phyloP scores from a whole-genome alignment of 2,329 filamentous ascomycete species.

The Blumeria hordei region DNA sequence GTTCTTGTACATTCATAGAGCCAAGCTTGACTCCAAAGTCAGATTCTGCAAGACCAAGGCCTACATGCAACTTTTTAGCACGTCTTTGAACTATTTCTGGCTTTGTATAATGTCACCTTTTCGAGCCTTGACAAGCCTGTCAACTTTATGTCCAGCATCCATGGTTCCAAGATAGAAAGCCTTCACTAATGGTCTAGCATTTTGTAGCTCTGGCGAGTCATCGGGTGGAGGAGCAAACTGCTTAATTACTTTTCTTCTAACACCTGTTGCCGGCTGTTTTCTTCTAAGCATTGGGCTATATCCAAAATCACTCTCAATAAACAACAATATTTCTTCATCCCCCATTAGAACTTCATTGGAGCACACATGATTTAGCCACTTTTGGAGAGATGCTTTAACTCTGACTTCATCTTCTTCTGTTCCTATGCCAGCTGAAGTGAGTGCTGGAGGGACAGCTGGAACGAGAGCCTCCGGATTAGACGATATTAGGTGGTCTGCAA shows the following conservation, averaged over 20 bases:
- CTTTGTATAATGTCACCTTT: conserved; percentile 36
- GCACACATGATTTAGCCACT: conserved; percentile 89
- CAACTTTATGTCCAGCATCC: conserved; percentile 93
- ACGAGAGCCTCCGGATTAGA: conserved; percentile 94
- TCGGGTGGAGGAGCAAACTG: conserved; percentile 95
- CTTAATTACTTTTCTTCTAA: conserved; percentile 86
- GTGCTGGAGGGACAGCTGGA: conserved; percentile 78
- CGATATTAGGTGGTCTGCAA: conserved; percentile 87
- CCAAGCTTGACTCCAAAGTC: conserved; percentile 83
- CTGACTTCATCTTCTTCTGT: conserved; percentile 87
- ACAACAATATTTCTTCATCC: conserved; percentile 92
- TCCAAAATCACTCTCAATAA: conserved; percentile 97
- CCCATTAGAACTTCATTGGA: conserved; percentile 77
- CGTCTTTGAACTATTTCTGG: conserved; percentile 4
- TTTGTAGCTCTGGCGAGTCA: conserved; percentile 81
- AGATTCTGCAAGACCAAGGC: conserved; percentile 72
- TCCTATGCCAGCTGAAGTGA: conserved; percentile 80
- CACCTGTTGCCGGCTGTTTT: conserved; percentile 90
- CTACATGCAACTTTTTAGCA: conserved; percentile 24
- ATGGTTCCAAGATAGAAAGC: conserved; percentile 86
- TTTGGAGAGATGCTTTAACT: conserved; percentile 72
- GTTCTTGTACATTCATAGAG: conserved; percentile 71
- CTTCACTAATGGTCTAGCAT: conserved; percentile 78
- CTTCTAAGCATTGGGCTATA: conserved; percentile 89
- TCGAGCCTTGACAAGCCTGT: conserved; percentile 75